Conservation (phyloP, 768 basidiomycete genomes). For the Amylocystis lapponica region DNA sequence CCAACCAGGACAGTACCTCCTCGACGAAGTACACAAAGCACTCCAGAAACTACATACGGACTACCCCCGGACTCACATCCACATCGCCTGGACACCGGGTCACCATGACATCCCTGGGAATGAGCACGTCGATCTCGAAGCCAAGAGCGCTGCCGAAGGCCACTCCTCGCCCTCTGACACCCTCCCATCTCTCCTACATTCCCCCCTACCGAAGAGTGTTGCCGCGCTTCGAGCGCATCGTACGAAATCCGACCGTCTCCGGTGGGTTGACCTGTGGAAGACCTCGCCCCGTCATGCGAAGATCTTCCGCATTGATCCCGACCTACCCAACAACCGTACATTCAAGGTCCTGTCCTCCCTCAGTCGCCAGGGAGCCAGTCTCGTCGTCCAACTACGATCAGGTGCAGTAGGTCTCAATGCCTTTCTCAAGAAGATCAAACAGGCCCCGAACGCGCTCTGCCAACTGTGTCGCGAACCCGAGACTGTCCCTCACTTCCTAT, state of each 20-base stretch:
- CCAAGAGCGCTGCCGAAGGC: slow-evolving; percentile 10
- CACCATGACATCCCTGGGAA: slow-evolving; percentile 10
- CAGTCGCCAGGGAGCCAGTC: slow-evolving; percentile 2
- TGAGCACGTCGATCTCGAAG: slow-evolving; percentile 8
- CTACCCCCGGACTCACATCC: not conserved
- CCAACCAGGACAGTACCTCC: slow-evolving; percentile 4
- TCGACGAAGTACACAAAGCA: slow-evolving; percentile 3
- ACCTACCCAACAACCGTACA: slow-evolving; percentile 3
- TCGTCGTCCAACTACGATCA: slow-evolving; percentile 27
- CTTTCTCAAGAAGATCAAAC: slow-evolving; percentile 16
- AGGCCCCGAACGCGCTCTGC: slow-evolving; percentile 7
- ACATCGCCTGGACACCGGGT: slow-evolving; percentile 8
- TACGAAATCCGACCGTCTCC: too few species aligned
- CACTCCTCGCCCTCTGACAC: too few species aligned
- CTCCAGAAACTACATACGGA: not conserved
- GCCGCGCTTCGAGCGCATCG: too few species aligned
- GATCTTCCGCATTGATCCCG: not conserved
- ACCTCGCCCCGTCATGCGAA: not conserved
- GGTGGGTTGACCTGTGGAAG: too few species aligned
- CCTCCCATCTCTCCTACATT: slow-evolving; percentile 4
- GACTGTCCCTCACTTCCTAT: slow-evolving; percentile 18
- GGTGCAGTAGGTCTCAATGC: slow-evolving; percentile 26
- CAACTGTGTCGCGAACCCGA: slow-evolving; percentile 3
- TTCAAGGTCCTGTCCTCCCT: not conserved
- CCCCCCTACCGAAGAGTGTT: slow-evolving; percentile 5